Conservation (phyloP, 2,329 filamentous ascomycete genomes). For the Calonectria montana region DNA sequence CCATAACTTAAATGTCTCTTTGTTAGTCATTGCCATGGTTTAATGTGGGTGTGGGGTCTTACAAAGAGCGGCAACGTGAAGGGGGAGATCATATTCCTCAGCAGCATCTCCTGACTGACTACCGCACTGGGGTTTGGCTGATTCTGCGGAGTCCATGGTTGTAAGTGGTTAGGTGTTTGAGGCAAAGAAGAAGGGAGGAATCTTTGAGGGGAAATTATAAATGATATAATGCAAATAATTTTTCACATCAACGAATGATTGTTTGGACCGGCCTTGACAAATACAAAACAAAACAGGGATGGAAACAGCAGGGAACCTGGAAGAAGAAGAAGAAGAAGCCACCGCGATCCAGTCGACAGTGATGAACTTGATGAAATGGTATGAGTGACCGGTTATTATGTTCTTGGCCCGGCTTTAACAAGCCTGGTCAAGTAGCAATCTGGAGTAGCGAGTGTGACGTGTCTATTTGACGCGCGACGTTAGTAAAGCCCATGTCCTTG, state of each 20-base stretch:
- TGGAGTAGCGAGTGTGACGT: not conserved
- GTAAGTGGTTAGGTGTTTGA: not conserved
- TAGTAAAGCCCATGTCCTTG: not conserved
- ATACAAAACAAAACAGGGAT: not conserved
- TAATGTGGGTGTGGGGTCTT: constrained; percentile 11
- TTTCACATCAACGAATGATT: not conserved
- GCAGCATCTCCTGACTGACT: not conserved
- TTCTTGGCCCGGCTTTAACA: not conserved
- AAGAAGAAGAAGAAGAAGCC: not conserved
- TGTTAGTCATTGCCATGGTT: not conserved
- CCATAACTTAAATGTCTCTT: constrained; percentile 35
- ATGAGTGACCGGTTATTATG: not conserved
- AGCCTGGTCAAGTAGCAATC: not conserved
- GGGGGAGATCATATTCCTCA: constrained; percentile 40
- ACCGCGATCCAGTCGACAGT: constrained; percentile 17
- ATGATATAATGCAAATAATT: not conserved
- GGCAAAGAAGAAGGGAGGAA: not conserved
- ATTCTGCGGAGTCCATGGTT: not conserved
- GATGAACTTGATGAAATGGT: not conserved
- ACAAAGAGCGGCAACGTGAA: constrained; percentile 48
- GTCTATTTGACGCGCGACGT: not conserved
- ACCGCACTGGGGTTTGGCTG: constrained; percentile 45
- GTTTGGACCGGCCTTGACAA: not conserved
- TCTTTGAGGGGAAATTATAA: not conserved
- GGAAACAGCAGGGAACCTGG: not conserved